These are phyloP conservation scores for Durusdinium trenchii DNA, from an alignment of 73 alveolate genomes.

Conservation along the genomic window DNA sequence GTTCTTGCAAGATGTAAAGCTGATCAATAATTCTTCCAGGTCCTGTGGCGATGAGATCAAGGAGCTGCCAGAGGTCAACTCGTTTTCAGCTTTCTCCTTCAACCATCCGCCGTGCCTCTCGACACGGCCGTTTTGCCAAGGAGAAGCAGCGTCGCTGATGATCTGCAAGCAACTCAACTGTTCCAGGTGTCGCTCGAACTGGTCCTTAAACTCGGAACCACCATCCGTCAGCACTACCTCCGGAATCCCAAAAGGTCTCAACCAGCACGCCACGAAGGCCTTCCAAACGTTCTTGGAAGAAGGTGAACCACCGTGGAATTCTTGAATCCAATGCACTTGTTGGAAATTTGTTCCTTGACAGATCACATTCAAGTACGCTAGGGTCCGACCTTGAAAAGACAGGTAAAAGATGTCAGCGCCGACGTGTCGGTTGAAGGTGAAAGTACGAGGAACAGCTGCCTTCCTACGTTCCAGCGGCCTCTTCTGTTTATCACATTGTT, in stretches of 20 bases:
- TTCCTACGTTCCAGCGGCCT: background rate
- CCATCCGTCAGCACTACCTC: background rate
- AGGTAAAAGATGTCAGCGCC: background rate
- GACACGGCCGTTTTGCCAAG: background rate
- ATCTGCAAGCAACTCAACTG: background rate
- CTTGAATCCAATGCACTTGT: too few species aligned
- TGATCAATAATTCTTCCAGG: background rate
- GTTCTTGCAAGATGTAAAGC: background rate
- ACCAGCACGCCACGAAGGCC: background rate
- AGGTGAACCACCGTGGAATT: background rate
- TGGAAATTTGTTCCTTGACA: background rate
- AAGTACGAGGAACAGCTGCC: background rate
- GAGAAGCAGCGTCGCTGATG: background rate
- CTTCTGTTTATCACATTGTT: background rate
- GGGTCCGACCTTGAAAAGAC: too few species aligned
- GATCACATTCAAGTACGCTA: background rate
- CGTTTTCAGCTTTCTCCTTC: background rate
- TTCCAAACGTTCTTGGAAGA: background rate
- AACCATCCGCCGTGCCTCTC: background rate
- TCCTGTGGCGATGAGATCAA: background rate
- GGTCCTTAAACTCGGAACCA: background rate
- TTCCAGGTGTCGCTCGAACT: background rate
- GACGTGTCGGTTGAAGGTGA: background rate
- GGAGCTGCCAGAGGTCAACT: background rate
- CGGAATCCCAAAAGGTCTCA: background rate